Percentiles rank a stretch among this genome's conserved stretches.
phyloP scores from a whole-genome alignment of 2,329 filamentous ascomycete genomes.

The Pseudocercospora macadamiae region DNA sequence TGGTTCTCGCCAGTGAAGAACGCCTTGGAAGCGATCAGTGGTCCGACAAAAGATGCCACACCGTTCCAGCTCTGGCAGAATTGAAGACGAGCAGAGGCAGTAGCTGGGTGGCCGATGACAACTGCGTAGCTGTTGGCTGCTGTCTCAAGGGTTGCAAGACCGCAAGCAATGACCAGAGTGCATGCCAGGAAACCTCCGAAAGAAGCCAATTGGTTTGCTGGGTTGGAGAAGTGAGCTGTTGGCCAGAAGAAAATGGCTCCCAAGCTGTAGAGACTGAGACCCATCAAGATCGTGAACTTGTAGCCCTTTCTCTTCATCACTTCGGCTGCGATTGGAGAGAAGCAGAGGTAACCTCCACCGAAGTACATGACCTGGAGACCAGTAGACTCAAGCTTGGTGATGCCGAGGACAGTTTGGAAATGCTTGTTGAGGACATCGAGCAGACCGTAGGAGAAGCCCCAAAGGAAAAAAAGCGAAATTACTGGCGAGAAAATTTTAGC shows the following conservation, averaged over 20 bases:
- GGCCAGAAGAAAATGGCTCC: slow-evolving; percentile 45
- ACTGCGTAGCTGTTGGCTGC: slow-evolving; percentile 45
- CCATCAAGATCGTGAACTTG: slow-evolving; percentile 50
- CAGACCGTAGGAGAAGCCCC: slow-evolving; percentile 30
- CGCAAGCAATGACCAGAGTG: slow-evolving; percentile 44
- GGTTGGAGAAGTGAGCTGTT: slow-evolving; percentile 39
- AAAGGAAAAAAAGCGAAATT: slow-evolving; percentile 53
- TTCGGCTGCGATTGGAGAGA: slow-evolving; percentile 47
- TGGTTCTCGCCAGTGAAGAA: slow-evolving; percentile 41
- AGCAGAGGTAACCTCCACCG: slow-evolving; percentile 47
- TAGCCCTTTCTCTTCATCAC: slow-evolving; percentile 50
- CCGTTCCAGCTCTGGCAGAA: slow-evolving; percentile 46
- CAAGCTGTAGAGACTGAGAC: slow-evolving; percentile 41
- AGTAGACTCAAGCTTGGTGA: slow-evolving; percentile 47
- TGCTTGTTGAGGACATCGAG: slow-evolving; percentile 39
- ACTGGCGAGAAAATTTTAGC: too few relatives aligned
- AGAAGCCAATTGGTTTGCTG: slow-evolving; percentile 34
- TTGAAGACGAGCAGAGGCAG: slow-evolving; percentile 42
- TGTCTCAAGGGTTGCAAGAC: slow-evolving; percentile 45
- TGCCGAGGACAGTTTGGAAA: slow-evolving; percentile 39
- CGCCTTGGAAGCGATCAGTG: slow-evolving; percentile 44
- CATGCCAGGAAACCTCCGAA: slow-evolving; percentile 45
- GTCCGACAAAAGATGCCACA: slow-evolving; percentile 45
- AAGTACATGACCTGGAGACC: slow-evolving; percentile 50
- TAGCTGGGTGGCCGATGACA: slow-evolving; percentile 42